Evolutionary conservation across 495 filamentous ascomycete species (phyloP), one percentile per base, ranked within the genome.

Genomic region (Xylaria scruposa): DNA sequence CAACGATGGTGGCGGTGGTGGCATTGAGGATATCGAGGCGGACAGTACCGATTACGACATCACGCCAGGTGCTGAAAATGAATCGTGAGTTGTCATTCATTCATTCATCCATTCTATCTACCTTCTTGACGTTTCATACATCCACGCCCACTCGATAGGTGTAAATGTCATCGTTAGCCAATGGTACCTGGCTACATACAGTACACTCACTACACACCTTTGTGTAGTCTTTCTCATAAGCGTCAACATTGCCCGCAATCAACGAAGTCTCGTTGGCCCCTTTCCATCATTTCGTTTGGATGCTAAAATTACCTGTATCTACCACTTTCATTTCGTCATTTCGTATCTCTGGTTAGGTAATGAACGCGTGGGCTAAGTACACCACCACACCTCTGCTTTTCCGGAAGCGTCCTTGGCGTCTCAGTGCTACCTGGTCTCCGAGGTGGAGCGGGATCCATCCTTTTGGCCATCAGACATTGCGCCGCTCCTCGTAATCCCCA

Each of bases 41-140:
- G 44, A 51, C 65, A 56, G 47, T n/a, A 36, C 19, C 36, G 17
- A 67, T 56, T 40, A 46, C 19, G 67, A 61, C 49, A 19, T 9
- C 13, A 49, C 61, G 49, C 78, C 76, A 65, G 73, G 79, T 66
- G 76, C 74, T 24, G 74, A 76, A 44, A 70, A 74, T 61, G 75
- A 78, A 67, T 54, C 29, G 79, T 81, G 72, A 78, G 79, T 78
- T 64, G 21, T 36, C 46, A 31, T 31, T 31, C 29, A 31, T 38
- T 38, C 6, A 8, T 38, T 38, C 36, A 38, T 56, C 19, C 36
- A 47, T 15, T 62, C 12, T 21, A 53, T 70, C 9, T 42, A 2
- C 13, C 31, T 33, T 29, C 26, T 44, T 51, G 15, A 29, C 13
- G 3, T 59, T 13, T 58, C 24, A 21, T 53, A 26, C 56, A 38